Base-by-base conservation (phyloP, 1,284 basidiomycete genomes). In the Pascua guehoae region DNA sequence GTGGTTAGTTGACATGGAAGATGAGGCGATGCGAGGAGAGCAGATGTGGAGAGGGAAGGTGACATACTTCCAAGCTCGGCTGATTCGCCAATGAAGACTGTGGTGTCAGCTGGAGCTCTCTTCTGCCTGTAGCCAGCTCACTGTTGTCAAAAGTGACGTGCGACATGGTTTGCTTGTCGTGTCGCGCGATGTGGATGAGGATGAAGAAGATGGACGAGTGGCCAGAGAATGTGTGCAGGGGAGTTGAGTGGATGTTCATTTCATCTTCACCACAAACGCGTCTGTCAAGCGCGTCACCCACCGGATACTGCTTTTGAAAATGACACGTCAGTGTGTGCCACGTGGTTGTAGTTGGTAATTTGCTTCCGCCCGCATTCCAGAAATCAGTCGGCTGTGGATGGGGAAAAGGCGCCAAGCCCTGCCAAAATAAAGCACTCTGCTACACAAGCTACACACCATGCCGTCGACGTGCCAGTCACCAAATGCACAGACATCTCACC, bases 31-130 rank as follows among this genome's bases (percentile, higher is more conserved):
- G 24, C 24, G 41, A 18, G 11, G 18, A 0, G 40, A 9, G n/a
- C 9, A 32, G 24, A 7, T 32, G 24, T 32, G 7, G 24, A 7
- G 24, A 32, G 24, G 24, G 41, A 24, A 16, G 9, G 41, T 24
- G 11, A 83, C 89, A 70, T 68, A 94, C 91, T 94, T 67, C 93
- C 93, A 49, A 86, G 78, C 53, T 89, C 86, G 45, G 85, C 68
- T 12, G 84, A 84, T 43, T 88, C 80, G 9, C 85, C 88, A 78
- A 89, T 85, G 72, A 83, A 96, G 66, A 97, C 79, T 76, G 51
- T 44, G 41, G 24, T 12, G 53, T 46, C 47, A 17, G 17, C 12
- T 16, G n/a, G 0, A 16, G 8, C 39, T 12, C 2, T n/a, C 8
- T 3, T 8, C 2, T 15, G 15, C 5, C 7, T 4, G 24, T 7